Evolutionary conservation across 176 grass and related monocot genomes (phyloP).

Genomic region (Carex scoparia): DNA sequence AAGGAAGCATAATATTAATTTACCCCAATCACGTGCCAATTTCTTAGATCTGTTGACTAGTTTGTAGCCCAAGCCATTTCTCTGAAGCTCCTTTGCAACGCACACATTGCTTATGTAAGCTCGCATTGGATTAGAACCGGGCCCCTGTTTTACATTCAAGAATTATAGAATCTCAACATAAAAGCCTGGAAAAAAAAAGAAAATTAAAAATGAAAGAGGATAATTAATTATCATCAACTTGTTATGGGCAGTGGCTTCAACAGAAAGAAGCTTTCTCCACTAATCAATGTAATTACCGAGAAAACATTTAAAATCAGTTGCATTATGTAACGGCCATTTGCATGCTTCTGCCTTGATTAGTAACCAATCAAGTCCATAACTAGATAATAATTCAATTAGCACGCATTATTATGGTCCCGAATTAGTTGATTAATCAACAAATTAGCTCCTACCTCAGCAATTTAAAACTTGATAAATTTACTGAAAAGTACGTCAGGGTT

Average conservation of each 20-base stretch:
- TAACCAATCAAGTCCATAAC: neutral
- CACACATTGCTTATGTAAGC: conserved; percentile 84
- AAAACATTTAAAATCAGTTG: neutral
- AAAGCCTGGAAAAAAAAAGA: neutral
- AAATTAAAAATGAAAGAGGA: neutral
- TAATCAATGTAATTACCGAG: neutral
- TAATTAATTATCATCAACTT: neutral
- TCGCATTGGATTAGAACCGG: conserved; percentile 43
- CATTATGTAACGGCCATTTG: neutral
- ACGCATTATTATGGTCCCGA: neutral
- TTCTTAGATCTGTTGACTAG: conserved; percentile 70
- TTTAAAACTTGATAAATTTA: neutral
- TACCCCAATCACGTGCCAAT: conserved; percentile 73
- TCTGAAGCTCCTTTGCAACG: conserved; percentile 84
- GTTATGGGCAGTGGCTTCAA: neutral
- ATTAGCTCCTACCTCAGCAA: neutral
- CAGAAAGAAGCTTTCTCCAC: neutral
- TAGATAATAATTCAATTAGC: neutral
- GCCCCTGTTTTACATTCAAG: conserved; percentile 46
- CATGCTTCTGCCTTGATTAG: neutral
- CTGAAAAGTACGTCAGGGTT: no score
- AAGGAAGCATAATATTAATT: conserved; percentile 21
- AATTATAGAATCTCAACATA: conserved; percentile 15
- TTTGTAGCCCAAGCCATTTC: conserved; percentile 72
- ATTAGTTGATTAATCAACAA: neutral